Percentiles rank a stretch among this genome's conserved stretches.
phyloP scores from a whole-genome alignment of 2,329 filamentous ascomycete species.

The Ceratocystis ficicola region DNA sequence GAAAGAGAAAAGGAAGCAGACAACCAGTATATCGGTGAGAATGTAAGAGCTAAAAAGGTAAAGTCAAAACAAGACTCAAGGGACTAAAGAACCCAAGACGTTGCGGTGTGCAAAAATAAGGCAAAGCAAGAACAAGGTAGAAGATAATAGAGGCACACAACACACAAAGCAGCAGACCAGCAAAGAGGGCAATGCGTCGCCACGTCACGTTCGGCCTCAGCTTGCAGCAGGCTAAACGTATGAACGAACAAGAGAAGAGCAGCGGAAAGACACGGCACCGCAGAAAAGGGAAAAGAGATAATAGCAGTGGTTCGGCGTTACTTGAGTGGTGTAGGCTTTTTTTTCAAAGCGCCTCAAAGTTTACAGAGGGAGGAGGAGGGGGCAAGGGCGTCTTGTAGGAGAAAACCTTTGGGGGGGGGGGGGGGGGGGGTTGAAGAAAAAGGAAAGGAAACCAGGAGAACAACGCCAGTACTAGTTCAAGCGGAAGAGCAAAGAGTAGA shows the following conservation, averaged over 20 bases:
- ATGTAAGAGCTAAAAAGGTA: conserved; percentile 10
- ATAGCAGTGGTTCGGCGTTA: neutral
- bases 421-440: neutral
- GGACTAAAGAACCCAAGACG: neutral
- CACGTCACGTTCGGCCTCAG: conserved; percentile 16
- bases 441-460: neutral
- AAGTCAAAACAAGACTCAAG: neutral
- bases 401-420: neutral
- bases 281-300: neutral
- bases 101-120: conserved; percentile 3
- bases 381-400: neutral
- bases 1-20: conserved; percentile 9
- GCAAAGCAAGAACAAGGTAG: neutral
- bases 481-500: neutral
- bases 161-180: conserved; percentile 5
- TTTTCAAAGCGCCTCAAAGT: conserved; percentile 4
- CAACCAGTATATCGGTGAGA: neutral
- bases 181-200: conserved; percentile 20
- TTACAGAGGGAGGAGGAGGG: neutral
- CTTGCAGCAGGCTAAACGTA: conserved; percentile 7
- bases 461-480: neutral
- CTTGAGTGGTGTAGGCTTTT: conserved; percentile 9
- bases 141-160: conserved; percentile 6
- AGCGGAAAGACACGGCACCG: conserved; percentile 14
- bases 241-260: conserved; percentile 1